Base-by-base conservation (phyloP, 1,284 basidiomycete genomes). In the Heterobasidion irregulare region DNA sequence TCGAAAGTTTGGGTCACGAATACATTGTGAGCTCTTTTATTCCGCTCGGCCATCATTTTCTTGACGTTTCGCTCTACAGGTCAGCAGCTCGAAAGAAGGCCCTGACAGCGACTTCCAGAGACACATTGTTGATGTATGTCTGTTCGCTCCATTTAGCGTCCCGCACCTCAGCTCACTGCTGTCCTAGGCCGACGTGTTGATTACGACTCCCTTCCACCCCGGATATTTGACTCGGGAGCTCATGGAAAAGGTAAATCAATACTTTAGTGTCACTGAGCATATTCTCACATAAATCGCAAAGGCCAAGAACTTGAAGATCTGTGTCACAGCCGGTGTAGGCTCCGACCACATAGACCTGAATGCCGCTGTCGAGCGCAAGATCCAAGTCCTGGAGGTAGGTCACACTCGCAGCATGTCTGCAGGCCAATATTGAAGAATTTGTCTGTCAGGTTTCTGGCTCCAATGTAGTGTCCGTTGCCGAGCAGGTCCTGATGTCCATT, bases 271-370 rank as follows among this genome's bases (percentile, higher is more conserved):
- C 50, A 47, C 19, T 47, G n/a, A 38, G 45, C 10, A 6, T 43
- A 16, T 35, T 19, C 6, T n/a, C 34, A 1, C 10, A 46, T 46
- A 26, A 18, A 2, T 18, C 9, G 36, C 50, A n/a, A 34, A 90
- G 79, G 92, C 94, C 41, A 87, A 87, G 73, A 95, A 96, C 66
- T 82, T 98, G 64, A 96, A 94, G 75, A 73, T 96, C 59, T 93
- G 89, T 66, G 82, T 97, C 65, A 98, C 94, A 8, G 94, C 94
- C 53, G 94, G 94, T 72, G 94, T 97, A 49, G 94, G 93, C 12
- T 94, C 91, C 41, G 94, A 96, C 74, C 91, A 93, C 73, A 84
- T 96, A 65, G 93, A 97, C 70, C 80, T 97, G 55, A 86, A 95
- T 66, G 89, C 89, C 19, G 91, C 92, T 50, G 92, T 93, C 66